Conservation (phyloP, 257 asterid genomes). For the Solanum bukasovii region DNA sequence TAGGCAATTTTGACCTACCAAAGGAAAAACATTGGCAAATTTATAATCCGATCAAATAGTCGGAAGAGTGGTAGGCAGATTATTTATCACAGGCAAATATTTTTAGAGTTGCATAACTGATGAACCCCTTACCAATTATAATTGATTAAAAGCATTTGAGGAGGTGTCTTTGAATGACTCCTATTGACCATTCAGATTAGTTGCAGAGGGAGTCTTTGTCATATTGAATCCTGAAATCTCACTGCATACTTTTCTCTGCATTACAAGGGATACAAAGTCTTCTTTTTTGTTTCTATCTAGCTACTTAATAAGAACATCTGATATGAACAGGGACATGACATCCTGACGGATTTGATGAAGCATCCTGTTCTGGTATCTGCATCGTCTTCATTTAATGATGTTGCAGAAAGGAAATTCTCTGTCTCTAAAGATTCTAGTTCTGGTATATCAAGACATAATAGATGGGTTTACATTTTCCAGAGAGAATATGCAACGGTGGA, state of each 20-base stretch:
- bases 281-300: background rate
- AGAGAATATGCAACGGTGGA: slow-evolving; percentile 89
- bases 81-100: background rate
- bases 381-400: slow-evolving; percentile 39
- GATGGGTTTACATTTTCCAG: slow-evolving; percentile 72
- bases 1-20: background rate
- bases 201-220: background rate
- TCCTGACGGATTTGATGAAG: slow-evolving; percentile 53
- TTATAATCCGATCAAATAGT: background rate
- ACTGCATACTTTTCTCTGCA: background rate
- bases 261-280: background rate
- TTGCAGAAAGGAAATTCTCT: slow-evolving; percentile 49
- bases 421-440: slow-evolving; percentile 23
- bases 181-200: background rate
- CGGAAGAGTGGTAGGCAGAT: background rate
- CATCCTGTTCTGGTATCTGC: slow-evolving; percentile 63
- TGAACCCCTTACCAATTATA: background rate
- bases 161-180: background rate
- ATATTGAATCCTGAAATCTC: background rate
- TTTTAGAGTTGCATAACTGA: background rate
- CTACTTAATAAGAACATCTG: background rate
- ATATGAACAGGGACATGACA: slow-evolving; percentile 40
- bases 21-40: background rate
- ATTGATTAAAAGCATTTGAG: background rate
- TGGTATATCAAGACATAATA: slow-evolving; percentile 18